A percentile compares a stretch with the other conserved stretches of the same genome.
Evolutionary conservation across 805 yeast species (phyloP).

Genomic region (Blastobotrys parvus): DNA sequence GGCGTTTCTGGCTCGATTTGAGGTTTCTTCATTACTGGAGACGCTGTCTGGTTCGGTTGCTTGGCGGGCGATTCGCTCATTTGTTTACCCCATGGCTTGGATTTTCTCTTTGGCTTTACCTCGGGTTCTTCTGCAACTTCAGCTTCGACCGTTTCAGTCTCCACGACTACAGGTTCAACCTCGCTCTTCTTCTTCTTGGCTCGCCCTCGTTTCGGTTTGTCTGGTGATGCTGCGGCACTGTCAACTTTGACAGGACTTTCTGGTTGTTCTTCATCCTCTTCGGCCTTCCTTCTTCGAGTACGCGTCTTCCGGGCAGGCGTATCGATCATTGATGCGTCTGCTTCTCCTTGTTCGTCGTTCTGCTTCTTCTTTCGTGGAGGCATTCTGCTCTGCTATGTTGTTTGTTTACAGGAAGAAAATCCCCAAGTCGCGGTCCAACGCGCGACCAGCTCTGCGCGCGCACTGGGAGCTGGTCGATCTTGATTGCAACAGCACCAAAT

Average conservation of each 20-base stretch:
- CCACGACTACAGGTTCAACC: background rate
- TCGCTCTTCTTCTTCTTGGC: slow-evolving; percentile 1
- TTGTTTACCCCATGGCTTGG: background rate
- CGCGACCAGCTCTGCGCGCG: no score
- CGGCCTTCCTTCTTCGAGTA: background rate
- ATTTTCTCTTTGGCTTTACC: background rate
- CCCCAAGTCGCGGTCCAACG: no score
- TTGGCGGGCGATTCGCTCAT: background rate
- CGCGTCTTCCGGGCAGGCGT: slow-evolving; percentile 2
- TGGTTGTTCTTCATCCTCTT: background rate
- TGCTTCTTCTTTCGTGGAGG: slow-evolving; percentile 6
- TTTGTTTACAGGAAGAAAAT: no score
- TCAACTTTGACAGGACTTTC: background rate
- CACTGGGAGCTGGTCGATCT: no score
- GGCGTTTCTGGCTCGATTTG: background rate
- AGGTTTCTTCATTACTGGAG: background rate
- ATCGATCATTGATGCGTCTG: slow-evolving; percentile 2
- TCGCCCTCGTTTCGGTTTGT: background rate
- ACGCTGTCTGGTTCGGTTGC: background rate
- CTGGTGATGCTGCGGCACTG: background rate
- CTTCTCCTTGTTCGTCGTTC: background rate
- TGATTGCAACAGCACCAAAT: no score
- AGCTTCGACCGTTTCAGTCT: background rate
- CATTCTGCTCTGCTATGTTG: no score
- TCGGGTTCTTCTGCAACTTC: background rate